Base-by-base conservation (phyloP, 768 basidiomycete species). In the Lanmaoa rubissima region DNA sequence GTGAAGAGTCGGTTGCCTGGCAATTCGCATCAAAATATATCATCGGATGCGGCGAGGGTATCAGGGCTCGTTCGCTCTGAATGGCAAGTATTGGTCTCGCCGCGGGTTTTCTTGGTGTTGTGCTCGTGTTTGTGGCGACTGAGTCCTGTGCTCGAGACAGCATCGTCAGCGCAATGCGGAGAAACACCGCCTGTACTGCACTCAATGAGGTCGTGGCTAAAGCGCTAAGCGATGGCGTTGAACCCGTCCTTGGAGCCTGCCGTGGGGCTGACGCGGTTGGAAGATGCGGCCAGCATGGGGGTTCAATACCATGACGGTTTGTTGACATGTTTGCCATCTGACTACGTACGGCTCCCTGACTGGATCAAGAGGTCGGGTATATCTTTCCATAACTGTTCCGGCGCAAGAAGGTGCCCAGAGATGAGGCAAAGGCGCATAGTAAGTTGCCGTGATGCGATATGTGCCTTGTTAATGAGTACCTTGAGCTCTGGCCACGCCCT, bases 1-100 rank as follows among this genome's bases (percentile, higher is more conserved):
- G 61, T 58, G 56, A 63, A 28, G 17, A 12, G 14, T 11, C 32
- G 24, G 66, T 69, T 68, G 65, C 67, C 53, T 60, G 62, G 65
- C 60, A 55, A 68, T 68, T 45, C 35, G 32, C 60, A 68, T 68
- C 66, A 69, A 50, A 56, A 39, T 19, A 39, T 44, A n/a, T n/a
- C 24, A 43, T 58, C 55, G 45, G 51, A 57, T 54, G 48, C 31
- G 49, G 39, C 14, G 28, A 40, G 51, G 48, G 31, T 14, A 21
- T 42, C 44, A 58, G 46, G 55, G 55, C 40, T 46, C 43, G 14
- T 39, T 49, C 44, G 41, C 48, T 43, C 21, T 14, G 43, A 54
- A 54, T 31, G 56, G 56, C 54, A 52, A 44, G 47, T 28, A 50
- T 48, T 35, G 16, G 19, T 16, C 14, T 54, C 51, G n/a, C 47